Evolutionary conservation across 2,329 filamentous ascomycete species (phyloP), one percentile per base, ranked within the genome.

Genomic region (Fusarium sp.): DNA sequence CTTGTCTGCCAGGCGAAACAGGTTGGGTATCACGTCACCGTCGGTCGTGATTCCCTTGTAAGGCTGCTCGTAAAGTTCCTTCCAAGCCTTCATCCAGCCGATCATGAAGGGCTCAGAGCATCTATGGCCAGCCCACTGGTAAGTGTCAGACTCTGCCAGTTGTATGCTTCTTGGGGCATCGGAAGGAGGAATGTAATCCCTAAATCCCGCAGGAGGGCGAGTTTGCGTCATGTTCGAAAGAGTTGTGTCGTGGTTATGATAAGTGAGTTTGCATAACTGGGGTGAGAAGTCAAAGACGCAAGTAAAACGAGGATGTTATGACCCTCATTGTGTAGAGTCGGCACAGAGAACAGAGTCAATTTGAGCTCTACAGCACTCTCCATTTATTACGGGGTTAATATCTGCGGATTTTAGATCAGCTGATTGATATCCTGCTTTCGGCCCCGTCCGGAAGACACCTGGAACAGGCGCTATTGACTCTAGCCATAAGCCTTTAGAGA

Each of bases 91-190:
- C 64, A 65, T 57, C 60, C 60, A 68, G 1, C 60, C 64, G 17
- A 65, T 17, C 64, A 68, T 68, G n/a, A 69, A 69, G 6, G 66
- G 64, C 8, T 69, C 64, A 17, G 59, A 42, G 44, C 66, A 69
- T 22, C 64, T 51, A n/a, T 33, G 36, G 5, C n/a, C 22, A 6
- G 60, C 64, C 66, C 64, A 68, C 22, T 64, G 48, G 39, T 69
- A 69, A 1, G 60, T 58, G 36, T 68, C 64, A 8, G 46, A 68
- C n/a, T 36, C 39, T 18, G 56, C 60, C 13, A 68, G 18, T 17
- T 69, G 28, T 33, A 40, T 68, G 40, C 60, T 69, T 42, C 66
- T 61, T 26, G 24, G 59, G 4, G 8, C 18, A 33, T 69, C 49
- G 5, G 28, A 18, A 10, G 64, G 43, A 1, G 66, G 63, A 15